Conservation (phyloP, 148 eudicot genomes). For the Rhododendron vialii region DNA sequence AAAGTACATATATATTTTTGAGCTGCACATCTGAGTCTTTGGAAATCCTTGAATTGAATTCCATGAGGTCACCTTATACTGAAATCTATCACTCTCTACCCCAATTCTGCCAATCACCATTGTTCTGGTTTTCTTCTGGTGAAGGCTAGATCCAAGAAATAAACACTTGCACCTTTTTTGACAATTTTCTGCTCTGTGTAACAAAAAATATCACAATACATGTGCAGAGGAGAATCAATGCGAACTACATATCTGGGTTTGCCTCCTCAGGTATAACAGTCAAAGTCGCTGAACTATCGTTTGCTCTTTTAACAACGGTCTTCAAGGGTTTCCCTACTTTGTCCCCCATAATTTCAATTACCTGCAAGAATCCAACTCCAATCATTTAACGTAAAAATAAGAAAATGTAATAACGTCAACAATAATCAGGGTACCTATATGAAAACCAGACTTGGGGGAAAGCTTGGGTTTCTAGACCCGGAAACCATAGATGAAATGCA, state of each 20-base stretch:
- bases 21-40: not conserved
- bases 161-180: not conserved
- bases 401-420: not conserved
- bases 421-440: not conserved
- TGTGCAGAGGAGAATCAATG: not conserved
- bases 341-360: conserved; percentile 75
- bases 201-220: not conserved
- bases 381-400: not conserved
- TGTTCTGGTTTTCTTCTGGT: not conserved
- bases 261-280: conserved; percentile 89
- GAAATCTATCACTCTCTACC: not conserved
- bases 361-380: conserved; percentile 30
- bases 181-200: not conserved
- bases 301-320: conserved; percentile 71
- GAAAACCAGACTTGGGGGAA: not conserved
- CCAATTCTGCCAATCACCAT: not conserved
- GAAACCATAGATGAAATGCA: not conserved
- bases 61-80: not conserved
- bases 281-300: conserved; percentile 36
- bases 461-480: not conserved
- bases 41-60: not conserved
- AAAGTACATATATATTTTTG: not conserved
- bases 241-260: conserved; percentile 64
- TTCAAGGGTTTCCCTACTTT: conserved; percentile 71
- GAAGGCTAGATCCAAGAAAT: not conserved